A percentile compares a stretch with the other conserved stretches of the same genome.
These are phyloP conservation scores for Heritiera littoralis DNA, from an alignment of 345 rosid species.

Conservation along the genomic window DNA sequence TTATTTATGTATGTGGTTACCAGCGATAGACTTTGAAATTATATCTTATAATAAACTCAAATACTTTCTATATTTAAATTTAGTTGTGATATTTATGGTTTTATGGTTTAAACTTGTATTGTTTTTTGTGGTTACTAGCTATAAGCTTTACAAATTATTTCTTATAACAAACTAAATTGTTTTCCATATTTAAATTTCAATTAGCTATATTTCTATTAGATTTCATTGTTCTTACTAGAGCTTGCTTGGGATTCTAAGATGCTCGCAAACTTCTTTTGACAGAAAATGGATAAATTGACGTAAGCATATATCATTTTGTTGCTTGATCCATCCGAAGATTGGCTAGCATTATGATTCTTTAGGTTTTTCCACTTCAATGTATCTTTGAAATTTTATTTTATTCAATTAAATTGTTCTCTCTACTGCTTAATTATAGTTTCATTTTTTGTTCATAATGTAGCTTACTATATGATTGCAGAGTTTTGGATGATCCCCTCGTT, in stretches of 20 bases:
- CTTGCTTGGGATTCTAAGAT: slow-evolving; percentile 94
- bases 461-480: slow-evolving; percentile 51
- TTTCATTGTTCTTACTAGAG: slow-evolving; percentile 77
- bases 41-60: no score
- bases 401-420: not conserved
- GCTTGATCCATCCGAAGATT: slow-evolving; percentile 75
- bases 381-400: not conserved
- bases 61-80: no score
- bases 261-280: slow-evolving; percentile 75
- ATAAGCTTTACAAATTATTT: slow-evolving; percentile 9
- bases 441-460: slow-evolving; percentile 13
- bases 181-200: slow-evolving; percentile 37
- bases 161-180: slow-evolving; percentile 15
- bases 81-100: not conserved
- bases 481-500: slow-evolving; percentile 73
- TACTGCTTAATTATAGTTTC: not conserved
- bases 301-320: slow-evolving; percentile 66
- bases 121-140: not conserved
- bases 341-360: slow-evolving; percentile 70
- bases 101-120: not conserved
- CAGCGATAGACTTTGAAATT: no score
- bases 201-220: slow-evolving; percentile 63
- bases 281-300: slow-evolving; percentile 82
- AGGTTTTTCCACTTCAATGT: slow-evolving; percentile 43
- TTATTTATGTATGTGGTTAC: no score